Percentiles rank a stretch among this genome's conserved stretches.
Conservation (phyloP, 2,329 filamentous ascomycete species). For the Dactylella cylindrospora region DNA sequence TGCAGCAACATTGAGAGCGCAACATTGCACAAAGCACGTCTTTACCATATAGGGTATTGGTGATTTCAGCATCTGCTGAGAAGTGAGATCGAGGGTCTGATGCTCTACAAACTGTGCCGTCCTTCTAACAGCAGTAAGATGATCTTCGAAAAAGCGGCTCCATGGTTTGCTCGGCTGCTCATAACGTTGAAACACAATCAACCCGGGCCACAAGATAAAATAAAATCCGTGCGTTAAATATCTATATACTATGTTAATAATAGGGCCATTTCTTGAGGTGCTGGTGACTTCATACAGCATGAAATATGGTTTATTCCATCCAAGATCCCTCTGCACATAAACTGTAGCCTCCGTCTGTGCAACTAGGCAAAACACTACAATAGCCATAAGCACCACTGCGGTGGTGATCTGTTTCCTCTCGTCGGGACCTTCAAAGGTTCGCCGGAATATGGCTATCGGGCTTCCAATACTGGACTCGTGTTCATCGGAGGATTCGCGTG, state of each 20-base stretch:
- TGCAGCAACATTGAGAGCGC: constrained; percentile 33
- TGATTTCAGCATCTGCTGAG: constrained; percentile 14
- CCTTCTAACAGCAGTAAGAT: constrained; percentile 23
- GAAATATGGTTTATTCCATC: constrained; percentile 39
- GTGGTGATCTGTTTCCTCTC: constrained; percentile 14
- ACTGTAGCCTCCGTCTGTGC: constrained; percentile 35
- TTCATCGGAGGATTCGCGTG: constrained; percentile 12
- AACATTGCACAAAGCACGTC: constrained; percentile 40
- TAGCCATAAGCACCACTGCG: constrained; percentile 25
- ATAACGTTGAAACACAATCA: constrained; percentile 19
- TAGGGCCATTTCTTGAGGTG: neutral
- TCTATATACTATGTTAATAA: neutral
- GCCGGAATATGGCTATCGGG: constrained; percentile 19
- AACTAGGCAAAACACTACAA: constrained; percentile 17
- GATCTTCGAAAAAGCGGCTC: constrained; percentile 35
- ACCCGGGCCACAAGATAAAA: constrained; percentile 30
- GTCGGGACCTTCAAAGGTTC: constrained; percentile 12
- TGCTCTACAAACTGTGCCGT: constrained; percentile 36
- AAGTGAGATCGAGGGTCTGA: constrained; percentile 28
- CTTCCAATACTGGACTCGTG: constrained; percentile 24
- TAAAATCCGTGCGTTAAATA: constrained; percentile 38
- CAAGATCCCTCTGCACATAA: constrained; percentile 26
- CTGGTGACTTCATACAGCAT: constrained; percentile 22
- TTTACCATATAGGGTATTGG: constrained; percentile 27
- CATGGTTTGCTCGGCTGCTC: constrained; percentile 22